Conservation (phyloP, 306 rosid genomes). For the Benincasa hispida region DNA sequence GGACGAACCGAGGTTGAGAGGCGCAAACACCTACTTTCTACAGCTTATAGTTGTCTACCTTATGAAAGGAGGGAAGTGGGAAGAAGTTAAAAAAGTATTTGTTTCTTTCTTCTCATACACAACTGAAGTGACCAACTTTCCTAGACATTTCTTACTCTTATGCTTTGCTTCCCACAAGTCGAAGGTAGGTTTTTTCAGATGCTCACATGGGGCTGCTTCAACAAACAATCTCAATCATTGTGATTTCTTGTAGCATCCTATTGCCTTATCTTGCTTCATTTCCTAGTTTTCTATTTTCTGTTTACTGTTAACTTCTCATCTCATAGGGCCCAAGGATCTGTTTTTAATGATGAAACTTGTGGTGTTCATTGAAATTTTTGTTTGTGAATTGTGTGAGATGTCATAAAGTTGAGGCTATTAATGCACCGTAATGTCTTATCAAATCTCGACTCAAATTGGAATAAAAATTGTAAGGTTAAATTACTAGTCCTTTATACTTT, state of each 20-base stretch:
- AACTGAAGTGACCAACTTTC: not conserved
- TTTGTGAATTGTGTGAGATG: not conserved
- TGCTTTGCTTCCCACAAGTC: not conserved
- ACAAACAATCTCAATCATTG: not conserved
- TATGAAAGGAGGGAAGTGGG: not conserved
- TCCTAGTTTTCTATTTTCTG: not conserved
- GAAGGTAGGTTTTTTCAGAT: slow-evolving; percentile 3
- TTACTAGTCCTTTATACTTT: too few species aligned
- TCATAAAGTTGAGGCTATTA: not conserved
- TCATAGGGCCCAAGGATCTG: not conserved
- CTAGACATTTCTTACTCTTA: not conserved
- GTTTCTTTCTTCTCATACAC: not conserved
- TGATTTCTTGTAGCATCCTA: slow-evolving; percentile 3
- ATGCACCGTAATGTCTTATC: not conserved
- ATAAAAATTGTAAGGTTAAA: too few species aligned
- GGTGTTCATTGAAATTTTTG: not conserved
- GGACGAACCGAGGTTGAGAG: not conserved
- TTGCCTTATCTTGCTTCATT: not conserved
- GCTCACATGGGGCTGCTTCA: slow-evolving; percentile 3
- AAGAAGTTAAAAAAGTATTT: not conserved
- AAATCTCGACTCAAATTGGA: not conserved
- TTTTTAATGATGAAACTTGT: not conserved
- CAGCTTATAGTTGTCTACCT: not conserved
- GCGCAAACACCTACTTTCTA: not conserved
- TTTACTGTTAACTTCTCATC: not conserved